Evolutionary conservation across 768 basidiomycete species (phyloP).

Genomic region (Podaxis carcinomalis): DNA sequence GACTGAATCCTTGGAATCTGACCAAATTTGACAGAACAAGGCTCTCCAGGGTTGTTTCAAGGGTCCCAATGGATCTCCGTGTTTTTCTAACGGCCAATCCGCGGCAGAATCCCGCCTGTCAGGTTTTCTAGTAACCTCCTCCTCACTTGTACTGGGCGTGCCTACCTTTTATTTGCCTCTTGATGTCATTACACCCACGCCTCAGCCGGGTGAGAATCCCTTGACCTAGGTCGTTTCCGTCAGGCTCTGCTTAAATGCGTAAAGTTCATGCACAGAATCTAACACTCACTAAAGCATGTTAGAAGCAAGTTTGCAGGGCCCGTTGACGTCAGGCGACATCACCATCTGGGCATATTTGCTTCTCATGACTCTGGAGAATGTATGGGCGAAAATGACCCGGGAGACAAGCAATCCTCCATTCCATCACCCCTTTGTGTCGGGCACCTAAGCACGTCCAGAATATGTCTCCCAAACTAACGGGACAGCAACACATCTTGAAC

Average conservation of each 20-base stretch:
- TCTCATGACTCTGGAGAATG: neutral
- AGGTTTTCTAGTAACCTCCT: neutral
- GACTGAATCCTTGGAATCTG: conserved; percentile 9
- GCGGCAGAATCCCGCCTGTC: neutral
- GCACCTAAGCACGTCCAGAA: conserved; percentile 11
- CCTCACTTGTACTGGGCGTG: neutral
- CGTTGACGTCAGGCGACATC: neutral
- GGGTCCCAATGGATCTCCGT: neutral
- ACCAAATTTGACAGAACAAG: neutral
- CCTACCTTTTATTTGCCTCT: neutral
- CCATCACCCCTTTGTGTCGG: conserved; percentile 14
- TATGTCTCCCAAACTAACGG: conserved; percentile 16
- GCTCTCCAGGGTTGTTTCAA: neutral
- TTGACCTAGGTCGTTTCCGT: too few species aligned
- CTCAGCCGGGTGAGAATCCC: too few species aligned
- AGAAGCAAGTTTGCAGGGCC: neutral
- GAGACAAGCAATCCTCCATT: conserved; percentile 9
- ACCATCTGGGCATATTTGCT: neutral
- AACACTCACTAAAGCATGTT: neutral
- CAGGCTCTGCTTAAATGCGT: too few species aligned
- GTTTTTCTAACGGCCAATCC: conserved; percentile 1
- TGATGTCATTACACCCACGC: too few species aligned
- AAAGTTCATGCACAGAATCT: too few species aligned
- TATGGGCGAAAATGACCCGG: neutral
- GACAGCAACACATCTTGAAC: conserved; percentile 27